These are phyloP conservation scores for Westerdykella aurantiaca DNA, from an alignment of 2,329 filamentous ascomycete species.

Conservation along the genomic window DNA sequence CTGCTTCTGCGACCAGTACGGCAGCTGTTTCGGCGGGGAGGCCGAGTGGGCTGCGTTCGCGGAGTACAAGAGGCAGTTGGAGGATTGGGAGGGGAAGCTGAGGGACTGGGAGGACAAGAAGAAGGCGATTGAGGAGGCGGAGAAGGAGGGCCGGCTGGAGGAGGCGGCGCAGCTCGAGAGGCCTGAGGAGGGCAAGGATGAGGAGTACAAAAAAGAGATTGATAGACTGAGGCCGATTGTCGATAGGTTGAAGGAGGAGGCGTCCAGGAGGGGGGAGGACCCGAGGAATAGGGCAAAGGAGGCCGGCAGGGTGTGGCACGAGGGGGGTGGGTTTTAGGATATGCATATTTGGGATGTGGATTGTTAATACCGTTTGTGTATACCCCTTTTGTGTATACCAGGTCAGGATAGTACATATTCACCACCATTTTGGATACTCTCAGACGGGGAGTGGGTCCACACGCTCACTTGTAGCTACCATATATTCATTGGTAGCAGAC, in stretches of 20 bases:
- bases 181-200: slow-evolving; percentile 41
- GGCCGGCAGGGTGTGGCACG: slow-evolving; percentile 50
- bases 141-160: slow-evolving; percentile 32
- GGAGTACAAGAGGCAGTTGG: slow-evolving; percentile 40
- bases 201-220: slow-evolving; percentile 42
- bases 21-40: slow-evolving; percentile 54
- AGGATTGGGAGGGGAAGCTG: slow-evolving; percentile 40
- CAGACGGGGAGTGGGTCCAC: no score
- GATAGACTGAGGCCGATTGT: slow-evolving; percentile 41
- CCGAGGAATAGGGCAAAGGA: slow-evolving; percentile 49
- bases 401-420: no score
- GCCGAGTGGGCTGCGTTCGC: slow-evolving; percentile 47
- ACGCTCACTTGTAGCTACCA: no score
- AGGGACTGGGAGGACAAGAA: slow-evolving; percentile 40
- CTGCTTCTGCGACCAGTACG: slow-evolving; percentile 61
- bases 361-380: not conserved
- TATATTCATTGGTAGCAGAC: no score
- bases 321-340: slow-evolving; percentile 47
- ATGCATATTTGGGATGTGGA: not conserved
- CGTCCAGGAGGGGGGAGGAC: slow-evolving; percentile 48
- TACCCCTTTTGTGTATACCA: no score
- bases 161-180: slow-evolving; percentile 27
- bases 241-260: slow-evolving; percentile 39
- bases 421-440: no score
- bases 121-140: slow-evolving; percentile 32